phyloP scores from a whole-genome alignment of 2,329 filamentous ascomycete species.

The Cercospora sp. region DNA sequence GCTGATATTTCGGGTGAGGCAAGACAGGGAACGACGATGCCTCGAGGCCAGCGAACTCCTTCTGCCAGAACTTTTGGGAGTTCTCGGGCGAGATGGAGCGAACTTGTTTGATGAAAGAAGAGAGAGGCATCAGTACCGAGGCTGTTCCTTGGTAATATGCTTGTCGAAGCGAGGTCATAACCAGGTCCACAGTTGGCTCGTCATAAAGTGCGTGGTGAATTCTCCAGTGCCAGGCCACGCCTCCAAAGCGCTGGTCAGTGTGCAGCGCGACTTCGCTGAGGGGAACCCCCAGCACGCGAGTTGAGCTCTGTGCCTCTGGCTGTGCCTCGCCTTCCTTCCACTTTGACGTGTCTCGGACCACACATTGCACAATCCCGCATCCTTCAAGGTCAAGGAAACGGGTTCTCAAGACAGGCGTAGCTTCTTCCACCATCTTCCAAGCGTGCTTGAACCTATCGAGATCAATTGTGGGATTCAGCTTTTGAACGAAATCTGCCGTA shows the following conservation, averaged over 20 bases:
- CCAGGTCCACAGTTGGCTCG: background rate
- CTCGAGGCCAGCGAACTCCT: background rate
- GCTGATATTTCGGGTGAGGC: background rate
- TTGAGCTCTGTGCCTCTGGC: background rate
- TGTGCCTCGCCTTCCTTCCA: background rate
- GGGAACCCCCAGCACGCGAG: background rate
- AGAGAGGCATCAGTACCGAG: background rate
- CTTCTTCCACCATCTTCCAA: constrained; percentile 17
- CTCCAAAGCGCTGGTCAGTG: background rate
- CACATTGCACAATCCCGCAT: background rate
- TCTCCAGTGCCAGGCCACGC: background rate
- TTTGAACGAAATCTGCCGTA: constrained; percentile 45
- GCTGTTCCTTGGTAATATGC: background rate
- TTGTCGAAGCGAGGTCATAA: background rate
- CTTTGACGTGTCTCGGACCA: background rate
- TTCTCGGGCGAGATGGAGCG: background rate
- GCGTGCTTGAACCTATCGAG: constrained; percentile 39
- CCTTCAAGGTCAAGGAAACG: background rate
- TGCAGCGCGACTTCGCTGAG: background rate
- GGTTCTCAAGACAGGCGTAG: background rate
- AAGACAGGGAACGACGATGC: background rate
- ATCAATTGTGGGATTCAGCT: constrained; percentile 29
- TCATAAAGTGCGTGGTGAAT: background rate
- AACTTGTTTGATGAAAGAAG: background rate
- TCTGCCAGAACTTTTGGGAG: background rate